Evolutionary conservation across 2,329 filamentous ascomycete genomes (phyloP), one percentile per base, ranked within the genome.

Genomic region (Fusarium illudens): DNA sequence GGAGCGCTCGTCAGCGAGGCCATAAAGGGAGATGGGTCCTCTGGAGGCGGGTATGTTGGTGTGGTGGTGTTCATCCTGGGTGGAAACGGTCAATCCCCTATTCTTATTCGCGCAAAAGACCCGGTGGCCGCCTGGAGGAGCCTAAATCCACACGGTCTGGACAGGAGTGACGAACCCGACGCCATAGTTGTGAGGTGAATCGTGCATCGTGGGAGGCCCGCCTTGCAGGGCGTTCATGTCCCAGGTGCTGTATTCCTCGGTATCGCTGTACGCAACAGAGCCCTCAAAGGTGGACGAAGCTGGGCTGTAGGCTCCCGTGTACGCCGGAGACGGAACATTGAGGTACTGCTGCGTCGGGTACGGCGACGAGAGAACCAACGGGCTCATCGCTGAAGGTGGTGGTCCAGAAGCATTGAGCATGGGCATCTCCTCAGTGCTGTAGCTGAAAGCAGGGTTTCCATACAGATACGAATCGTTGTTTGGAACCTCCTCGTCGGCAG

Each of bases 221-320:
- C 81, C 73, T 79, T 83, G 71, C 76, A 79, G 77, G 72, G 73
- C 75, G 63, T 73, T 75, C 76, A 84, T 76, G 70, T 86, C 84
- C 75, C 81, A 87, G 44, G 82, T 77, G 62, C 78, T 77, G 65
- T 82, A 85, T 66, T 89, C 87, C 60, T 89, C 87, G 48, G 83
- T 82, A 71, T 90, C 88, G 79, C 87, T 90, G 78, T 89, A 90
- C 29, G 84, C 82, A 64, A 88, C 80, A 27, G 88, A 89, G n/a
- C 86, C 81, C 76, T 89, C 84, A 74, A 86, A 89, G 17, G 84
- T 88, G 62, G 88, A 90, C 29, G 87, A 88, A 20, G 87, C 85
- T 53, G 88, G 88, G 75, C 87, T 90, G 75, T 88, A 89, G 60
- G 83, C 83, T 57, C 82, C 83, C 53, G 80, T 83, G 65, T 86